Evolutionary conservation across 2,329 filamentous ascomycete genomes (phyloP), one percentile per base, ranked within the genome.

Genomic region (Macrophomina pseudophaseolina): DNA sequence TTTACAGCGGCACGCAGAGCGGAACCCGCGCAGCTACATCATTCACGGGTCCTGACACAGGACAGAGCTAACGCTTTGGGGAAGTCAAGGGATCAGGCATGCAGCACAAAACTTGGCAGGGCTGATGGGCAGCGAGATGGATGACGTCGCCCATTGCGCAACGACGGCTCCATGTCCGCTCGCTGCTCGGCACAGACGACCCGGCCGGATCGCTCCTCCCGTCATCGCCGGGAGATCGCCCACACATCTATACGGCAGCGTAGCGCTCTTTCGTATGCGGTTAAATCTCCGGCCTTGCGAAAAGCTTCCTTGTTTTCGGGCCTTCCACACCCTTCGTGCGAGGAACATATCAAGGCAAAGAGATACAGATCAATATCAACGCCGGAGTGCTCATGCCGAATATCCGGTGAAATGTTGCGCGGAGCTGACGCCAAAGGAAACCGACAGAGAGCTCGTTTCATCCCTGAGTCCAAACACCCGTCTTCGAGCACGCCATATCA

Each of bases 201-300:
- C 42, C 30, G 56, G 16, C 16, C 30, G 33, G 44, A 5, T n/a
- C 44, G 44, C 32, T 33, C n/a, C 30, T 40, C 33, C 54, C 38
- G 18, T 14, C 52, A 23, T 28, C 52, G 18, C 14, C 56, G 56
- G 56, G 56, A 60, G 56, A 60, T 60, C 56, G 46, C 28, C 53
- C 52, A 54, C 23, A 14, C 6, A 14, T 18, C n/a, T 16, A 46
- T 9, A 2, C 38, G 16, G 30, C 23, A 42, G 5, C 14, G 9
- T 28, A 59, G 38, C 11, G 1, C 28, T 5, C 28, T 14, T 16
- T 28, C 32, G 18, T 14, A 23, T 18, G 11, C 33, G 18, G 53
- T 11, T 23, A 14, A 6, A 11, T 12, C 11, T 56, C 33, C 52
- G 51, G 7, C 51, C 3, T 1, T 53, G 30, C 51, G 18, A 4